Evolutionary conservation across 2,329 filamentous ascomycete genomes (phyloP).

Genomic region (Amylocarpus encephaloides): DNA sequence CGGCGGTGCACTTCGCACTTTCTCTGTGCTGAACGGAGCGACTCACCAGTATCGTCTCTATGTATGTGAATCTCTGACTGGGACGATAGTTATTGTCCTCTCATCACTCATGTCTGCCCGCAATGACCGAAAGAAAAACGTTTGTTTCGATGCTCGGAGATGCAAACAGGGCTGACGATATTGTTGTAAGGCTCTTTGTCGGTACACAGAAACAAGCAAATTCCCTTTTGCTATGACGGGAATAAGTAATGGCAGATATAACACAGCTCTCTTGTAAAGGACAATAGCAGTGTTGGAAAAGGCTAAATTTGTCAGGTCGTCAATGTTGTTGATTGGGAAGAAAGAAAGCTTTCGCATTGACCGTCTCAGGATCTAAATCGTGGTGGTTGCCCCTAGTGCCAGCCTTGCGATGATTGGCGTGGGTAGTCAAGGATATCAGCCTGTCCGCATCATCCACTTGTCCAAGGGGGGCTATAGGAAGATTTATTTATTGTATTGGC

Average conservation of each 20-base stretch:
- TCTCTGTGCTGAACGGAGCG: neutral
- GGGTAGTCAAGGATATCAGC: no score
- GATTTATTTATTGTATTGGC: neutral
- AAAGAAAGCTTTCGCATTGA: no score
- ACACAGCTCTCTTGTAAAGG: no score
- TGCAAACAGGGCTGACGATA: neutral
- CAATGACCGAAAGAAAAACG: neutral
- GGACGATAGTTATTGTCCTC: constrained; percentile 13
- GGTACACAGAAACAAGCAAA: no score
- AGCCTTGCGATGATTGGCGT: no score
- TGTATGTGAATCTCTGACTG: constrained; percentile 14
- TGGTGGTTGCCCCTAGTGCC: no score
- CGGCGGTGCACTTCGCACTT: neutral
- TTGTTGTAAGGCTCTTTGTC: neutral
- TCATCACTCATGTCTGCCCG: constrained; percentile 20
- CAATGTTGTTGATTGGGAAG: no score
- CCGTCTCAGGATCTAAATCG: no score
- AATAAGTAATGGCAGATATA: no score
- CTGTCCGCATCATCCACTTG: neutral
- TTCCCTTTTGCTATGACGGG: no score
- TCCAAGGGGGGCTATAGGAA: neutral
- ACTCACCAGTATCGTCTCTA: constrained; percentile 17
- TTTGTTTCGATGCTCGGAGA: neutral
- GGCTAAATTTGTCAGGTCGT: no score
- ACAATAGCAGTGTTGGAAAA: no score